Conservation (phyloP, 2,329 filamentous ascomycete genomes). For the Cladophialophora exuberans region DNA sequence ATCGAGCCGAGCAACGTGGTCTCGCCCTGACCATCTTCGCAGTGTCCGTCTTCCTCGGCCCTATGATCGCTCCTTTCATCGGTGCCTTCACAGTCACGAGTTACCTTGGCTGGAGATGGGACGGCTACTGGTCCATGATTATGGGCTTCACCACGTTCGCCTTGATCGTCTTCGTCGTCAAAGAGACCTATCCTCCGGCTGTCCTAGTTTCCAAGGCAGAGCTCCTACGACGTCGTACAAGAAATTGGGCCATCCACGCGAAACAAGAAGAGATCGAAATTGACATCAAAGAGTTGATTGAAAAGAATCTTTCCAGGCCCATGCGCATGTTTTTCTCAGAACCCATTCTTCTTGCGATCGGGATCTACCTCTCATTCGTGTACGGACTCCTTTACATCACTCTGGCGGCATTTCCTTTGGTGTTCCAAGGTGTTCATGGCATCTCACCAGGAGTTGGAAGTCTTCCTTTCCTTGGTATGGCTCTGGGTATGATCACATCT, state of each 20-base stretch:
- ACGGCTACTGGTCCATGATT: conserved; percentile 63
- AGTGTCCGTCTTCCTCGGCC: conserved; percentile 44
- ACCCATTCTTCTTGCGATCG: conserved; percentile 53
- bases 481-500: conserved; percentile 44
- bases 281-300: conserved; percentile 37
- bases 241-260: conserved; percentile 49
- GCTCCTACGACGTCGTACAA: conserved; percentile 52
- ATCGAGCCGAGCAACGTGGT: conserved; percentile 61
- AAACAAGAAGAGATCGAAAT: conserved; percentile 46
- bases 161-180: conserved; percentile 53
- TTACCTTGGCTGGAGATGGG: conserved; percentile 66
- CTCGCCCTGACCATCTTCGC: conserved; percentile 68
- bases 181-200: conserved; percentile 60
- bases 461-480: conserved; percentile 55
- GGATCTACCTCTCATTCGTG: conserved; percentile 51
- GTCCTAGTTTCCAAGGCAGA: conserved; percentile 55
- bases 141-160: conserved; percentile 66
- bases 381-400: conserved; percentile 53
- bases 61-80: conserved; percentile 55
- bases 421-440: conserved; percentile 50
- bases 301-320: conserved; percentile 52
- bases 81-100: conserved; percentile 64
- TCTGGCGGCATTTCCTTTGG: conserved; percentile 55
- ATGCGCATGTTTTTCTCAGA: conserved; percentile 52
- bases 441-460: conserved; percentile 51